Base-by-base conservation (phyloP, 177 flowering plant species). In the Vitis hybrid region DNA sequence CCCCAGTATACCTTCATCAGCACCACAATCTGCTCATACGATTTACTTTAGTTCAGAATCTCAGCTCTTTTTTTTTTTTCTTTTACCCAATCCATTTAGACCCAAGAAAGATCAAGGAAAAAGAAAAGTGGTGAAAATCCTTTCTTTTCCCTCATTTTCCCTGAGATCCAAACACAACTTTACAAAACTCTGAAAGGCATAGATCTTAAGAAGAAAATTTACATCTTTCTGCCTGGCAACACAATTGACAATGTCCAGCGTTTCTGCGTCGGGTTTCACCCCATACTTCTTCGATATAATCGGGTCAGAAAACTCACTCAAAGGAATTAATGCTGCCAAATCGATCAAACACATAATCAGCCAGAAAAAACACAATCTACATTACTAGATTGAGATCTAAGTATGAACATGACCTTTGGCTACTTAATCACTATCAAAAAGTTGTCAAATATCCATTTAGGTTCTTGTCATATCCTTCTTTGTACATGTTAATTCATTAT, bases 1-100 rank as follows among this genome's bases (percentile, higher is more conserved):
- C 98, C 97, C 98, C 97, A 94, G 70, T 70, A 92, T 40, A 94
- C 80, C 82, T 89, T 89, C 86, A 82, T 3, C 0, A 86, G 69
- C 82, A 91, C 90, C 67, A 75, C 83, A 71, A 89, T 57, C 93
- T 89, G 83, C 32, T 35, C n/a, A 56, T 50, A 65, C 56, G 13
- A 30, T 9, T 30, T 4, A 6, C 46, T 30, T 57, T 27, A 27
- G 30, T 40, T 40, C 46, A 40, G 46, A 40, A 40, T 5, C 46
- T 40, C 46, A 40, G 46, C 7, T 5, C 6, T 40, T 40, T 40
- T 40, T 6, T 4, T 35, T 6, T 5, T 40, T 40, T 40, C 6
- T 8, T 8, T 40, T 40, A 40, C 8, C 8, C 46, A 40, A 40
- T 40, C 46, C 46, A 40, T 40, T 40, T 40, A 7, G 8, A 40